Evolutionary conservation across 1,284 basidiomycete genomes (phyloP), one percentile per base, ranked within the genome.

Genomic region (Takashimella tepidaria): DNA sequence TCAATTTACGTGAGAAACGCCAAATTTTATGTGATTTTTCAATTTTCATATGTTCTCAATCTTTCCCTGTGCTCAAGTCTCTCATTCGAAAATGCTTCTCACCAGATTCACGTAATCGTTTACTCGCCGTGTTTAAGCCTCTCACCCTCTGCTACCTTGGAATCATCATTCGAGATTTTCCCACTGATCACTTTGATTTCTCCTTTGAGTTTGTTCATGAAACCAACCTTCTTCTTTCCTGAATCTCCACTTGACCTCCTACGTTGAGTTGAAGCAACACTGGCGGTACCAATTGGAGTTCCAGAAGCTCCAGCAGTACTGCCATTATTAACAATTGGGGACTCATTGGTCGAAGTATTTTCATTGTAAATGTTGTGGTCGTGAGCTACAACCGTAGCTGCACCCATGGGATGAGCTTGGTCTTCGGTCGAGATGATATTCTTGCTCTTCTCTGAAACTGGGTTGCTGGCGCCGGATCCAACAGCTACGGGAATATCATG

Each of bases 171-270:
- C 47, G 51, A 47, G n/a, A 65, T 53, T 59, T 69, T 66, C 41
- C 62, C 62, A 21, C 54, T 49, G 22, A 65, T 54, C 24, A 66
- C 56, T 64, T 69, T 69, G 46, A 70, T 55, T 56, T 68, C 64
- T 8, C 56, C 66, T 61, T 74, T 74, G 54, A 75, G 47, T 63
- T 72, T 72, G 50, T 56, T 60, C 55, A 73, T 62, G 49, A 75
- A 59, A 12, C 72, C 70, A 19, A 57, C 49, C 61, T 67, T 69
- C 51, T 60, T 59, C 31, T 55, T 57, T 2, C 57, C 59, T 19
- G 37, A 51, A 10, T 51, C 51, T 19, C 50, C 58, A 19, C 26
- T 51, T 8, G 43, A 49, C 10, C 40, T 37, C 31, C 31, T 37
- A 16, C 31, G 31, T 8, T 37, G 31, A 16, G 16, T 16, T 8